Percentiles rank a stretch among this genome's conserved stretches.
Evolutionary conservation across 345 rosid species (phyloP).

Genomic region (Camelina hispida): DNA sequence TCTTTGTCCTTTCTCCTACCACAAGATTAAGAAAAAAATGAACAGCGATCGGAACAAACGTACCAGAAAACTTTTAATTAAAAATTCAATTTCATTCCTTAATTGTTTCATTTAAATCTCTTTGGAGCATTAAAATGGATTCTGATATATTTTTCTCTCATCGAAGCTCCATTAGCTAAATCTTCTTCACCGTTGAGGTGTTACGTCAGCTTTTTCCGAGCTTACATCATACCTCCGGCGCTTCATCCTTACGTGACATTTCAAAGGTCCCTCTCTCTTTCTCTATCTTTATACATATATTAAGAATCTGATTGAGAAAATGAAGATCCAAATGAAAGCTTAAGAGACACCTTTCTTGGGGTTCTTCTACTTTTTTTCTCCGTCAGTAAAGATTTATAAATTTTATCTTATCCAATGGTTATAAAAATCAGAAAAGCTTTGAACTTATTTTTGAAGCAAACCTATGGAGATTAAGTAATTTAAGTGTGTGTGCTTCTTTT

Average conservation of each 20-base stretch:
- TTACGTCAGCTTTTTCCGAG: constrained; percentile 20
- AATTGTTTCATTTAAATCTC: constrained; percentile 25
- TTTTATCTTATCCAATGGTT: constrained; percentile 16
- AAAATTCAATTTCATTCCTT: constrained; percentile 5
- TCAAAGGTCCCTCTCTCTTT: constrained; percentile 26
- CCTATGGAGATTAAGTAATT: constrained; percentile 14
- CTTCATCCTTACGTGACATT: constrained; percentile 12
- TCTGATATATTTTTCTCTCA: constrained; percentile 32
- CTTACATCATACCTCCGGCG: constrained; percentile 38
- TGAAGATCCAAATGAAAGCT: constrained; percentile 1
- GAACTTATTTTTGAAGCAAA: constrained; percentile 21
- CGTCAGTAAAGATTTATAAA: background rate
- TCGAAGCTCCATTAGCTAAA: constrained; percentile 2
- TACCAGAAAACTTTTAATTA: background rate
- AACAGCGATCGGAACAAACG: constrained; percentile 7
- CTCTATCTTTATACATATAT: constrained; percentile 8
- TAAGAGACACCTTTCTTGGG: constrained; percentile 3
- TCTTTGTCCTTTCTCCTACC: constrained; percentile 35
- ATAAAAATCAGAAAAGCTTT: constrained; percentile 12
- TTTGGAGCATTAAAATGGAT: constrained; percentile 23
- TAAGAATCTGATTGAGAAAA: constrained; percentile 20
- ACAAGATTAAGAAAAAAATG: constrained; percentile 11
- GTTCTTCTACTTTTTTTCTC: constrained; percentile 9
- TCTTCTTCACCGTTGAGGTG: constrained; percentile 30
- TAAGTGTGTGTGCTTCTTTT: constrained; percentile 24